These are phyloP conservation scores for Termitomyces sp. DNA, from an alignment of 768 basidiomycete species.

Conservation along the genomic window DNA sequence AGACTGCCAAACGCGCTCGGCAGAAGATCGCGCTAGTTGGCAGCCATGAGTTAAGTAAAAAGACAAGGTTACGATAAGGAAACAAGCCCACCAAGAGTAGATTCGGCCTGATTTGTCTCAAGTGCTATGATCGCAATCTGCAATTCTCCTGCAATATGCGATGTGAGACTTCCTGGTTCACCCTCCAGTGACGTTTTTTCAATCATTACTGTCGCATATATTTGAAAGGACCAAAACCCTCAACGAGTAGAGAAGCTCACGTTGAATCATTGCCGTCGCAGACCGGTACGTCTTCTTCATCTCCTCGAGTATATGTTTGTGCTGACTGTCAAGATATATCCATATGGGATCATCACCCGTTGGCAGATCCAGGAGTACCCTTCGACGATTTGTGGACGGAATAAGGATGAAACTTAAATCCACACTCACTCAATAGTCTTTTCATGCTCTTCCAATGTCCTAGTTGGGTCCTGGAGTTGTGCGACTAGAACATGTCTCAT, in stretches of 20 bases:
- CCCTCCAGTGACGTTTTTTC: conserved; percentile 36
- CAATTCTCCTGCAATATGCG: conserved; percentile 54
- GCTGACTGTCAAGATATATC: conserved; percentile 94
- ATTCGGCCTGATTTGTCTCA: conserved; percentile 62
- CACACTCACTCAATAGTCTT: conserved; percentile 86
- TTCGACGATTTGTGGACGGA: conserved; percentile 26
- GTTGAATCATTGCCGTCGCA: conserved; percentile 52
- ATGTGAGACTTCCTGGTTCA: conserved; percentile 35
- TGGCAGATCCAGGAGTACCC: conserved; percentile 86
- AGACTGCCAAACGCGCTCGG: conserved; percentile 79
- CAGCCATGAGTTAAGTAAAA: background rate
- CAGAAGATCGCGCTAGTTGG: conserved; percentile 59
- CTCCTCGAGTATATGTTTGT: conserved; percentile 76
- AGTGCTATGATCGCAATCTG: conserved; percentile 55
- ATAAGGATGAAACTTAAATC: background rate
- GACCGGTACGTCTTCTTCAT: conserved; percentile 63
- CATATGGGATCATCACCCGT: conserved; percentile 88
- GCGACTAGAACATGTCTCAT: conserved; percentile 75
- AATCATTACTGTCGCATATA: conserved; percentile 37
- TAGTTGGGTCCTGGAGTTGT: conserved; percentile 77
- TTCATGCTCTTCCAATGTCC: conserved; percentile 91
- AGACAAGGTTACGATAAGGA: background rate
- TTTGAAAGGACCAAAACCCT: conserved; percentile 5
- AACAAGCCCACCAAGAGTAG: conserved; percentile 47
- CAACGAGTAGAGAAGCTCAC: conserved; percentile 25